Evolutionary conservation across 2,329 filamentous ascomycete species (phyloP).

Genomic region (Cladosporium sp.): DNA sequence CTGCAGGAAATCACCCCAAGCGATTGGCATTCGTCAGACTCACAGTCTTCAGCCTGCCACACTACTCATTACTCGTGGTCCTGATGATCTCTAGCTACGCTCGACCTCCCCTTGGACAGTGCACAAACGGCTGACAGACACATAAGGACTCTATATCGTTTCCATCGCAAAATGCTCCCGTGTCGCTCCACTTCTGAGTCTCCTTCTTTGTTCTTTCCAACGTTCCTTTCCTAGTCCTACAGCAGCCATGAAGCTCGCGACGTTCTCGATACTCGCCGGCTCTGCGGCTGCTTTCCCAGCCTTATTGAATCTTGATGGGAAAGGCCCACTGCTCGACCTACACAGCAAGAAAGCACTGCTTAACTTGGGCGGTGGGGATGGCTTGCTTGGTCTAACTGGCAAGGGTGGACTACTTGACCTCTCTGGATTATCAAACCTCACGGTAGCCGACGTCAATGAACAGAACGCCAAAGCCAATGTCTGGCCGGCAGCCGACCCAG

Average conservation of each 20-base stretch:
- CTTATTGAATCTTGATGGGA: conserved; percentile 1
- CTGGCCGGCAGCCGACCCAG: conserved; percentile 4
- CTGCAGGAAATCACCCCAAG: not conserved
- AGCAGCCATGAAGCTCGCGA: conserved; percentile 7
- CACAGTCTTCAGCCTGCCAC: not conserved
- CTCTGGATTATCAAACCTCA: not conserved
- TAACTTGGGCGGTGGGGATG: not conserved
- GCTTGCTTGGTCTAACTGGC: not conserved
- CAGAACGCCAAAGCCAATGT: not conserved
- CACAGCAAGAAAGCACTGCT: not conserved
- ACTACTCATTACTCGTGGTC: not conserved
- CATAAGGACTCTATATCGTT: not conserved
- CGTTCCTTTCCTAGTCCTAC: not conserved
- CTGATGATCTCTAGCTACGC: not conserved
- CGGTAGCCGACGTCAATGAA: not conserved
- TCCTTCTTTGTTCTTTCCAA: not conserved
- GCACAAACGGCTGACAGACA: not conserved
- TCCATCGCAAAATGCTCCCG: not conserved
- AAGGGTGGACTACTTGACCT: conserved; percentile 1
- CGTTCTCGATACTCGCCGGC: conserved; percentile 1
- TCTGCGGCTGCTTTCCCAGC: conserved; percentile 6
- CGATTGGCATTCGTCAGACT: not conserved
- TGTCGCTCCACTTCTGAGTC: not conserved
- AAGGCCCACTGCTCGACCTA: not conserved
- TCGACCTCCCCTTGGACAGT: not conserved